Base-by-base conservation (phyloP, 345 rosid genomes). In the Aquilaria yunnanensis region DNA sequence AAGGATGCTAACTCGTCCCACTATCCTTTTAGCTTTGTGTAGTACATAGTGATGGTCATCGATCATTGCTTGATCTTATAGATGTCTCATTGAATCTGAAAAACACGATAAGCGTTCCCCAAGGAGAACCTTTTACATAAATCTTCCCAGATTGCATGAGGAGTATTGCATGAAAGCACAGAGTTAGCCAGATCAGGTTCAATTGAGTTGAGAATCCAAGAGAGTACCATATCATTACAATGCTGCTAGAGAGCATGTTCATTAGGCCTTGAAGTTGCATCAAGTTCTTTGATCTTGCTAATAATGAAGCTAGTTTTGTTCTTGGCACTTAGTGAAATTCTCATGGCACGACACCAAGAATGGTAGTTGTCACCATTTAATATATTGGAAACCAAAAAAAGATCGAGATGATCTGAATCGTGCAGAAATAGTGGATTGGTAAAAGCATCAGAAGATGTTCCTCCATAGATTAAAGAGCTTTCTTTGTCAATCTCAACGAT, bases 261-360 rank as follows among this genome's bases (percentile, higher is more conserved):
- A 51, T 51, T 3, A 2, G 23, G 23, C n/a, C n/a, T n/a, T n/a
- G n/a, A n/a, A n/a, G n/a, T n/a, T n/a, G n/a, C n/a, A 13, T 14
- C 0, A 1, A 0, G 23, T 0, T 2, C 0, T 4, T 2, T 14
- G 16, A 51, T 14, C 0, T 1, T 5, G 7, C 23, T 9, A 2
- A 1, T 1, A 0, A 14, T 9, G 8, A 51, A 14, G 16, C 23
- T 0, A 0, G 16, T 14, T 14, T n/a, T n/a, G n/a, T n/a, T n/a
- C n/a, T n/a, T n/a, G n/a, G n/a, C n/a, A n/a, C n/a, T n/a, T n/a
- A n/a, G 3, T 2, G 5, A 14, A 14, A 51, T 51, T 49, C n/a
- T 49, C n/a, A n/a, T n/a, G n/a, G n/a, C 43, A 4, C 43, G 43
- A 8, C 7, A 37, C 43, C 43, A 37, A 4, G 43, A 37, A 2